A percentile compares a stretch with the other conserved stretches of the same genome.
Evolutionary conservation across 805 yeast species (phyloP).

Genomic region (Metschnikowia arizonensis): DNA sequence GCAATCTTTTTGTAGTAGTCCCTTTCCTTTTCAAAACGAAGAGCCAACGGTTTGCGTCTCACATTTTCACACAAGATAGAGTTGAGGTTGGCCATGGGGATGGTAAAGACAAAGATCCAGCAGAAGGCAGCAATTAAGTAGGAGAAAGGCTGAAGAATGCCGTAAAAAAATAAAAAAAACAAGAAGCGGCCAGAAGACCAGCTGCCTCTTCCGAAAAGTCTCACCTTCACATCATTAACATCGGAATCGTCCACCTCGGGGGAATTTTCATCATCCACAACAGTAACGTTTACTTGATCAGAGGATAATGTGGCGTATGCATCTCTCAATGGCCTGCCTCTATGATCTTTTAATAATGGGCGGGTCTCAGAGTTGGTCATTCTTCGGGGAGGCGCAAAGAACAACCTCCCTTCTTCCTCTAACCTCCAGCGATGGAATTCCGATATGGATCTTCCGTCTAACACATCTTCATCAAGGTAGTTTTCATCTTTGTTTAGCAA

Average conservation of each 20-base stretch:
- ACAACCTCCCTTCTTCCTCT: conserved; percentile 68
- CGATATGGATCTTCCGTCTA: conserved; percentile 78
- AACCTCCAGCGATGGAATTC: conserved; percentile 89
- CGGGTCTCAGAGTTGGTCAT: conserved; percentile 32
- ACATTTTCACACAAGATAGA: conserved; percentile 67
- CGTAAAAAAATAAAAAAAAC: conserved; percentile 68
- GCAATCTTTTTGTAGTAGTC: conserved; percentile 37
- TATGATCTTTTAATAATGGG: conserved; percentile 41
- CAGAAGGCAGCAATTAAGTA: conserved; percentile 51
- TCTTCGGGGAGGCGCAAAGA: conserved; percentile 66
- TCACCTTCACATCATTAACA: conserved; percentile 35
- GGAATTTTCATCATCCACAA: conserved; percentile 17
- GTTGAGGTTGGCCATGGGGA: conserved; percentile 87
- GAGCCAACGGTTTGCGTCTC: conserved; percentile 85
- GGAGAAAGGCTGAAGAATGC: conserved; percentile 65
- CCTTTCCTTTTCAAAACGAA: conserved; percentile 64
- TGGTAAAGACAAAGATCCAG: conserved; percentile 84
- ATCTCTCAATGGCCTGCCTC: conserved; percentile 38
- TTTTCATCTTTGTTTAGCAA: conserved; percentile 72
- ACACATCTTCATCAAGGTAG: conserved; percentile 79
- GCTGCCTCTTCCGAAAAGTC: conserved; percentile 86
- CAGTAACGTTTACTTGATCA: conserved; percentile 14
- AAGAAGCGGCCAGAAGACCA: conserved; percentile 84
- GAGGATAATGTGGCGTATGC: conserved; percentile 32
- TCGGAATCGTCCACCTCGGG: conserved; percentile 17